These are phyloP conservation scores for Trypanosoma avium DNA, from an alignment of 208 protist genomes.

Conservation along the genomic window DNA sequence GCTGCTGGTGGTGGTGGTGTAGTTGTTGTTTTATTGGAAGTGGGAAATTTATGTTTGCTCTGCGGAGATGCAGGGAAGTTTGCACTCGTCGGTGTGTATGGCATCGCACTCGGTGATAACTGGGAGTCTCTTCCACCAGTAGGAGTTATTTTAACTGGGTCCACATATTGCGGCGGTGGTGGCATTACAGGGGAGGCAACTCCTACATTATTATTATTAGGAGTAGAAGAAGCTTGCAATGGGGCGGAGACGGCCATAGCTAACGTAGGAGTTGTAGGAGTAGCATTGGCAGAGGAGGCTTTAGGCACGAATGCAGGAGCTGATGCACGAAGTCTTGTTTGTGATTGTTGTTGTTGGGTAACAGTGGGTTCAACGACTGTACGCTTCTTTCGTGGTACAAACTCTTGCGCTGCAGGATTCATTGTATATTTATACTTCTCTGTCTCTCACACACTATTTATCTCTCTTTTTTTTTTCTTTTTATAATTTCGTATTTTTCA, in stretches of 20 bases:
- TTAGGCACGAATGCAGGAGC: constrained; percentile 67
- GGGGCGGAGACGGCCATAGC: not conserved
- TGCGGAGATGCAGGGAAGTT: constrained; percentile 16
- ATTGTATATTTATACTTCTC: too few relatives aligned
- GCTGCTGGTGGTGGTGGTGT: constrained; percentile 8
- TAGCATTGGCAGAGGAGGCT: too few relatives aligned
- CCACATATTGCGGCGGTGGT: not conserved
- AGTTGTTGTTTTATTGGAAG: too few relatives aligned
- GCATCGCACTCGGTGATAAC: constrained; percentile 22
- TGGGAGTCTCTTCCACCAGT: not conserved
- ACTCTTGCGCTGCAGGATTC: constrained; percentile 62
- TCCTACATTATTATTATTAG: too few relatives aligned
- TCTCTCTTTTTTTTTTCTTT: not conserved
- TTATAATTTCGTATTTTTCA: too few relatives aligned
- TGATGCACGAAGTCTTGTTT: constrained; percentile 50
- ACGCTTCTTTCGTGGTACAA: constrained; percentile 34
- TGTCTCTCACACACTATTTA: too few relatives aligned
- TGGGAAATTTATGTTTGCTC: too few relatives aligned
- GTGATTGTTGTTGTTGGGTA: not conserved
- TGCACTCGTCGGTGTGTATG: constrained; percentile 33
- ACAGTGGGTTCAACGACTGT: not conserved
- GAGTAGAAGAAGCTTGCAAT: not conserved
- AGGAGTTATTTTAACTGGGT: constrained; percentile 7
- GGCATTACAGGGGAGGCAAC: too few relatives aligned
- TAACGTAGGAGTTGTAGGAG: too few relatives aligned